Percentiles rank a stretch among this genome's conserved stretches.
phyloP scores from a whole-genome alignment of 2,329 filamentous ascomycete genomes.

The Xylariaceae sp. region DNA sequence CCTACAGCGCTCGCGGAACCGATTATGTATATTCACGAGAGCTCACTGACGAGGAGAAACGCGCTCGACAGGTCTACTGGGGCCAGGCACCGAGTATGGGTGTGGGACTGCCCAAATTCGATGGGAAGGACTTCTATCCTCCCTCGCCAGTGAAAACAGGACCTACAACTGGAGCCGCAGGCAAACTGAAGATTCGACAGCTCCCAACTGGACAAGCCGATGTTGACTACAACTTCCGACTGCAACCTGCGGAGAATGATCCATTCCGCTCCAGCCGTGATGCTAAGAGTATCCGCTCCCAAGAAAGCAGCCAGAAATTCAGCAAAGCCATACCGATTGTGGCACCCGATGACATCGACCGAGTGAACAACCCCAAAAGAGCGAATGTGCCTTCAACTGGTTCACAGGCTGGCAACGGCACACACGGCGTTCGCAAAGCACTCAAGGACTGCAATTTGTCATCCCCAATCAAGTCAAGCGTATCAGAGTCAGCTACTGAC shows the following conservation, averaged over 20 bases:
- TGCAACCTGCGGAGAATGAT: constrained; percentile 27
- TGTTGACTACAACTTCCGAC: constrained; percentile 16
- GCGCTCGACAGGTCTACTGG: constrained; percentile 64
- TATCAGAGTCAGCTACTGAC: constrained; percentile 8
- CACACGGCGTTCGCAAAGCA: constrained; percentile 12
- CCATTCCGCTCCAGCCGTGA: constrained; percentile 32
- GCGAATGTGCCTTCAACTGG: constrained; percentile 2
- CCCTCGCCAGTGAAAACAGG: constrained; percentile 52
- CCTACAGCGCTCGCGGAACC: constrained; percentile 44
- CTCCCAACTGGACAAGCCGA: constrained; percentile 13
- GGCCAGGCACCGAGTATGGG: constrained; percentile 56
- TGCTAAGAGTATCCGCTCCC: constrained; percentile 27
- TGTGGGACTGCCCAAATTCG: constrained; percentile 62
- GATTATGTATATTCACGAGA: constrained; percentile 60
- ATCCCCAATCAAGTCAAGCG: constrained; percentile 11
- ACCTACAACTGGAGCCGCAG: background rate
- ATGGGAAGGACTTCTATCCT: constrained; percentile 66
- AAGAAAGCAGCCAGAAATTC: constrained; percentile 29
- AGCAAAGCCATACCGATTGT: constrained; percentile 41
- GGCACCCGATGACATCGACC: constrained; percentile 30
- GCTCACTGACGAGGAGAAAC: constrained; percentile 61
- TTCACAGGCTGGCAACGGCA: constrained; percentile 7
- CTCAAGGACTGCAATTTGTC: constrained; percentile 15
- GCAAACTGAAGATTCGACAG: background rate
- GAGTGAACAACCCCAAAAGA: constrained; percentile 14